phyloP scores from a whole-genome alignment of 306 rosid genomes.

The Vigna nakashimae region DNA sequence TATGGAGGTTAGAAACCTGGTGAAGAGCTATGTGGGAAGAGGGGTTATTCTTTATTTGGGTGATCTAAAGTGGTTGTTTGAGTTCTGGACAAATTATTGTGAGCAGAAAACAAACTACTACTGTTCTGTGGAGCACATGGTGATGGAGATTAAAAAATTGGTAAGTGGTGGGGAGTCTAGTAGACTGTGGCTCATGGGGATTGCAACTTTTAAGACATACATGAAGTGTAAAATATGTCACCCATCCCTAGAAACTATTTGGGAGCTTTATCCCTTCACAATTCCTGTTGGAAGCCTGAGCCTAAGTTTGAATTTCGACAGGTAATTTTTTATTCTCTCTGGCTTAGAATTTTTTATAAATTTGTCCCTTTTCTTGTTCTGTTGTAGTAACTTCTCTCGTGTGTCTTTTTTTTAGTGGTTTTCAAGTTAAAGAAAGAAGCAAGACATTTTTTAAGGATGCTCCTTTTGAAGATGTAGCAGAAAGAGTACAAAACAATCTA shows the following conservation, averaged over 20 bases:
- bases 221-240: slow-evolving; percentile 68
- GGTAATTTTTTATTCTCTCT: slow-evolving; percentile 46
- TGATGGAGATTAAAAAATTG: slow-evolving; percentile 76
- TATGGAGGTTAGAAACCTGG: slow-evolving; percentile 68
- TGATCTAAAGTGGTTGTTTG: slow-evolving; percentile 79
- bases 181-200: slow-evolving; percentile 76
- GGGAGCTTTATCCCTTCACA: slow-evolving; percentile 86
- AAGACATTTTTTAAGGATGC: slow-evolving; percentile 49
- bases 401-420: slow-evolving; percentile 48
- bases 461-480: slow-evolving; percentile 38
- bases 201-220: slow-evolving; percentile 72
- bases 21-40: slow-evolving; percentile 70
- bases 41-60: slow-evolving; percentile 82
- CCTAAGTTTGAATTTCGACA: slow-evolving; percentile 75
- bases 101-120: slow-evolving; percentile 55
- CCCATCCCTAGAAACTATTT: slow-evolving; percentile 77
- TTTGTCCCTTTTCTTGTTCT: background rate
- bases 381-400: slow-evolving; percentile 8
- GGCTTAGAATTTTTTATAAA: background rate
- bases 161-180: slow-evolving; percentile 60
- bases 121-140: slow-evolving; percentile 66
- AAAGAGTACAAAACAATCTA: slow-evolving; percentile 43
- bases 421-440: slow-evolving; percentile 56
- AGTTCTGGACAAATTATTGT: slow-evolving; percentile 71
- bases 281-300: slow-evolving; percentile 77